Evolutionary conservation across 2,329 filamentous ascomycete genomes (phyloP).

Genomic region (Sarocladium strictum): DNA sequence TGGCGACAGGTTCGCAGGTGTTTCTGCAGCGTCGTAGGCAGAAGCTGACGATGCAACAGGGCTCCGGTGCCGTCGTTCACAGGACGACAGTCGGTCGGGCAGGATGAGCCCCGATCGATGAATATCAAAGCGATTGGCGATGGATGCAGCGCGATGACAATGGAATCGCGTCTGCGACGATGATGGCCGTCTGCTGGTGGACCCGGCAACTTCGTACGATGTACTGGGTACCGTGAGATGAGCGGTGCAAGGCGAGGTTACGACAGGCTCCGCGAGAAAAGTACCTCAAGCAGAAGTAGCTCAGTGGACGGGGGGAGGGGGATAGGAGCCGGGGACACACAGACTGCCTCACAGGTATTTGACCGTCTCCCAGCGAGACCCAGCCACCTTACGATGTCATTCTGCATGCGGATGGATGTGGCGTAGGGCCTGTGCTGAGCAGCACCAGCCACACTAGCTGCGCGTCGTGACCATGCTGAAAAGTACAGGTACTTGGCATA

Average conservation of each 20-base stretch:
- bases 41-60: background rate
- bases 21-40: background rate
- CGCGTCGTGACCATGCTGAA: constrained; percentile 2
- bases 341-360: background rate
- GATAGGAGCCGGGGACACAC: background rate
- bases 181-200: constrained; percentile 2
- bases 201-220: background rate
- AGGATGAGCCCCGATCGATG: background rate
- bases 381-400: background rate
- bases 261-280: constrained; percentile 4
- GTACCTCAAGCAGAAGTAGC: constrained; percentile 8
- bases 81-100: too few species aligned
- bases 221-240: constrained; percentile 4
- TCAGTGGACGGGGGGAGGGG: background rate
- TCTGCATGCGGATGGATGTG: background rate
- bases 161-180: background rate
- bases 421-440: background rate
- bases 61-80: too few species aligned
- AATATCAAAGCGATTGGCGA: background rate
- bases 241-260: background rate
- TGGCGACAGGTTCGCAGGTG: background rate
- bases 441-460: background rate
- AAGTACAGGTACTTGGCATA: constrained; percentile 7
- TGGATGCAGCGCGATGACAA: background rate
- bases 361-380: background rate